Base-by-base conservation (phyloP, 2,329 filamentous ascomycete species). In the Pseudogymnoascus sp. region DNA sequence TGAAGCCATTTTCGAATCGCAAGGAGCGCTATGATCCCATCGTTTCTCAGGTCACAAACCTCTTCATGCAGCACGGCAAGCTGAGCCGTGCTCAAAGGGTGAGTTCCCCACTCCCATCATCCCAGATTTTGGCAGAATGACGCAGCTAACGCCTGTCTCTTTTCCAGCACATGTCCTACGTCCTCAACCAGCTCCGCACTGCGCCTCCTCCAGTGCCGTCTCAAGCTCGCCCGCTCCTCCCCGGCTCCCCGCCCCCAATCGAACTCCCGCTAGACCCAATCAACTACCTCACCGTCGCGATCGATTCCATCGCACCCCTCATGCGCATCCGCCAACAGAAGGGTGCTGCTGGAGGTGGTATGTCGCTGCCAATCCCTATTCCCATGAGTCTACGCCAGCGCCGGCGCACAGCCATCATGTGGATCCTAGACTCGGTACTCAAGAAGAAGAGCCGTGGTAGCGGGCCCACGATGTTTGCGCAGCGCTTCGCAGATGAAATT, bases 51-150 rank as follows among this genome's bases (percentile, higher is more conserved):
- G 82, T 97, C 70, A 96, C 92, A 16, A 92, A 92, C 73, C 80
- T 96, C 69, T 77, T 99, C 67, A 99, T 97, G 93, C 81, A 82
- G 70, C 84, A 97, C 76, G 94, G 94, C 69, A 95, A 97, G 80
- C 84, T 96, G 74, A 89, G 88, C 72, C 83, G 84, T 74, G 94
- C 94, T n/a, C 91, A 99, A 76, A 86, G 87, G 79, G 92, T 96
- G 81, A 65, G 67, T 64, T 66, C 65, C 21, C 31, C 42, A 10
- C 38, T 50, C 44, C 12, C 62, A 53, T 59, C 40, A 18, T 12
- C 50, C 63, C 53, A 5, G 28, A 33, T 56, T 33, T 14, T 56
- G 10, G n/a, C 28, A 21, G 50, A 21, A 56, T 56, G 64, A 61
- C 40, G 33, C 59, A 42, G 16, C 60, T 60, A 40, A 60, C 59